A percentile compares a stretch with the other conserved stretches of the same genome.
Conservation (phyloP, 164 flowering plant species). For the Santalum album region DNA sequence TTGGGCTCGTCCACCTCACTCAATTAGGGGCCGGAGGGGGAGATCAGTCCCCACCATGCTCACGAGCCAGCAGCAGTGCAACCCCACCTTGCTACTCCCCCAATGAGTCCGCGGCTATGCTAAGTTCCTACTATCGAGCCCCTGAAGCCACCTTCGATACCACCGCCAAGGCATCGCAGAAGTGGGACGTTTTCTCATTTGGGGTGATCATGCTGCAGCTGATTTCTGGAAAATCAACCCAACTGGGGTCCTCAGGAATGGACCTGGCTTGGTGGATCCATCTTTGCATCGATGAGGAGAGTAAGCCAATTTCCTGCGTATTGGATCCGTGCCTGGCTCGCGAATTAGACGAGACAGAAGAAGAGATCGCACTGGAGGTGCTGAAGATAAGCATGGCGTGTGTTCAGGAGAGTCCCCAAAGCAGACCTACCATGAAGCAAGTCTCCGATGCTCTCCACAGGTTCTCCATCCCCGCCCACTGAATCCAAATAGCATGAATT, state of each 20-base stretch:
- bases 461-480: neutral
- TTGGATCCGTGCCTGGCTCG: constrained; percentile 13
- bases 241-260: constrained; percentile 8
- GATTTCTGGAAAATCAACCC: constrained; percentile 10
- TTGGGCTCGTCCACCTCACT: constrained; percentile 16
- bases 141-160: constrained; percentile 15
- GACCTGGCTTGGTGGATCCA: constrained; percentile 16
- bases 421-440: constrained; percentile 19
- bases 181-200: constrained; percentile 23
- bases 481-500: too few species aligned
- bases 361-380: neutral
- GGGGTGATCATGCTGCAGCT: constrained; percentile 20
- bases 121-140: constrained; percentile 12
- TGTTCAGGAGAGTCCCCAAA: constrained; percentile 12
- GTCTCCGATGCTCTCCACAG: constrained; percentile 10
- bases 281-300: constrained; percentile 9
- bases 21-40: constrained; percentile 1
- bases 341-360: constrained; percentile 7
- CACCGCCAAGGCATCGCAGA: constrained; percentile 17
- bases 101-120: constrained; percentile 1
- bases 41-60: neutral
- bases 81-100: constrained; percentile 3
- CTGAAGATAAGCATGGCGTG: constrained; percentile 12
- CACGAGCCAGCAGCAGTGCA: neutral
- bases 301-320: constrained; percentile 2